Percentiles rank a stretch among this genome's conserved stretches.
These are phyloP conservation scores for Kwoniella botswanensis DNA, from an alignment of 768 basidiomycete species.

Conservation along the genomic window DNA sequence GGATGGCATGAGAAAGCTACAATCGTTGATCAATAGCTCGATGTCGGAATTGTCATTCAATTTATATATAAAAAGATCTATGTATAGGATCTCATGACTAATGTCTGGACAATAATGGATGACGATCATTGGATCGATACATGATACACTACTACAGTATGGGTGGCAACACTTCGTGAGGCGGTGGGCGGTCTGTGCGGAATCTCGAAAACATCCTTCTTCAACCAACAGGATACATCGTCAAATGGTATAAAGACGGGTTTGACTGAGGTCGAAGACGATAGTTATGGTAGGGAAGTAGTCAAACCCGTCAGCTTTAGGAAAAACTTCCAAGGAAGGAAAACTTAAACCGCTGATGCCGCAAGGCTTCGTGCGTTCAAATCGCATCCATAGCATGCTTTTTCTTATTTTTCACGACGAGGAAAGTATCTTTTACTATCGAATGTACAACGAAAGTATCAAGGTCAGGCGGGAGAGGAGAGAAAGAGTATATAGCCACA, in stretches of 20 bases:
- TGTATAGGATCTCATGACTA: no score
- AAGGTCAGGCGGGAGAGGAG: neutral
- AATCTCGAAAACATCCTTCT: neutral
- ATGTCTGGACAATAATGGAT: no score
- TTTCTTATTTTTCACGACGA: neutral
- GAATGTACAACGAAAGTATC: neutral
- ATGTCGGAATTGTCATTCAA: no score
- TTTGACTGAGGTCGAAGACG: neutral
- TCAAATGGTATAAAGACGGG: neutral
- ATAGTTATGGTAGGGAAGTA: slow-evolving; percentile 13
- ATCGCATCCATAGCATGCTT: slow-evolving; percentile 18
- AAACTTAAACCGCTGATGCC: slow-evolving; percentile 2
- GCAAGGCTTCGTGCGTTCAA: slow-evolving; percentile 30
- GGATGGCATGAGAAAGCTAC: no score
- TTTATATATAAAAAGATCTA: no score
- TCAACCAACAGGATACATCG: neutral
- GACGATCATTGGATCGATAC: no score
- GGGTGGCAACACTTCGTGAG: no score
- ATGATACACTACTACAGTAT: no score
- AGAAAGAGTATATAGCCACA: neutral
- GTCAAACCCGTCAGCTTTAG: slow-evolving; percentile 25
- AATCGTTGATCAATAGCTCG: no score
- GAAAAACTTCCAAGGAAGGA: neutral
- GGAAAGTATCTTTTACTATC: neutral
- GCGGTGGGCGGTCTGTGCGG: no score